Evolutionary conservation across 108 stramenopile species (phyloP).

Genomic region (Pseudonitzschia multiseries): DNA sequence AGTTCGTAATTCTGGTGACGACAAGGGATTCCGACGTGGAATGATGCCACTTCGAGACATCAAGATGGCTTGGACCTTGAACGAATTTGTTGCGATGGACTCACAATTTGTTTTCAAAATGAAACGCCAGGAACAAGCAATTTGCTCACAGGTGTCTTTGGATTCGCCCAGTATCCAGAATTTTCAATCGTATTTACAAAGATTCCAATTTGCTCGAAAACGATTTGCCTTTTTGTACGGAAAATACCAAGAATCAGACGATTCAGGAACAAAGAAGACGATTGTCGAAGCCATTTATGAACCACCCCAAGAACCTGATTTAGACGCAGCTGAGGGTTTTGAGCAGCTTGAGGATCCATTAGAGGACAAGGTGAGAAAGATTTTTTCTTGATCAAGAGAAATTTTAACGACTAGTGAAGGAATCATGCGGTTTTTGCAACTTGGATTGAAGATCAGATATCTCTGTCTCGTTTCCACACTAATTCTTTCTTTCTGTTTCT

Average conservation of each 20-base stretch:
- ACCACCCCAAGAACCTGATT: slow-evolving; percentile 92
- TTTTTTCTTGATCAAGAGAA: background rate
- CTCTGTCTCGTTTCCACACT: background rate
- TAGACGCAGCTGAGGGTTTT: slow-evolving; percentile 83
- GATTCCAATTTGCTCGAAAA: slow-evolving; percentile 86
- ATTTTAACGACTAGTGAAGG: background rate
- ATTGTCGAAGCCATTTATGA: slow-evolving; percentile 95
- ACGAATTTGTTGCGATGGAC: slow-evolving; percentile 94
- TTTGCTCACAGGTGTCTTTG: slow-evolving; percentile 61
- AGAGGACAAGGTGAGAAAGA: slow-evolving; percentile 71
- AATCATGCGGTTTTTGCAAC: background rate
- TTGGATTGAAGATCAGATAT: too few relatives aligned
- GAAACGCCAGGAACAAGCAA: slow-evolving; percentile 80
- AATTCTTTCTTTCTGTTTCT: background rate
- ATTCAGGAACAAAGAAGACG: slow-evolving; percentile 43
- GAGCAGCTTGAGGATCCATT: slow-evolving; percentile 87
- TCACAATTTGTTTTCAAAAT: slow-evolving; percentile 91
- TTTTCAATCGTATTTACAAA: slow-evolving; percentile 81
- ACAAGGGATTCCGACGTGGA: slow-evolving; percentile 88
- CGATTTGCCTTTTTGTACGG: slow-evolving; percentile 93
- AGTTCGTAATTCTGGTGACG: slow-evolving; percentile 28
- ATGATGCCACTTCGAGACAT: slow-evolving; percentile 90
- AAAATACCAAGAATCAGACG: slow-evolving; percentile 54
- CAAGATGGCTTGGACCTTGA: slow-evolving; percentile 97
- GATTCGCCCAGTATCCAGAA: slow-evolving; percentile 64